Conservation (phyloP, 176 grass and related monocot genomes). For the Puccinellia tenuiflora region DNA sequence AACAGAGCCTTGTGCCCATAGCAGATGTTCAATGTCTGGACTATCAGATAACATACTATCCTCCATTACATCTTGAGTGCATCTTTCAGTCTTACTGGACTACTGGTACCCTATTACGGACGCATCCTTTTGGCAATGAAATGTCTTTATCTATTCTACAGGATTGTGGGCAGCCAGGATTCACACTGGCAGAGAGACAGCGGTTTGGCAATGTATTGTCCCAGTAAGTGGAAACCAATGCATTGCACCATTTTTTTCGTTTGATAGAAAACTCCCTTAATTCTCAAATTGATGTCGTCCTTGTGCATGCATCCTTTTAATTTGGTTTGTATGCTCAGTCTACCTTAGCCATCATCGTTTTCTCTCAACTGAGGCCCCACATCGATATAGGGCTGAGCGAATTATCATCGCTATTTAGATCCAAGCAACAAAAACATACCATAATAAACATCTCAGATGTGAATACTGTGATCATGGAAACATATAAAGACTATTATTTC, state of each 20-base stretch:
- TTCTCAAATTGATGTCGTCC: neutral
- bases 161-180: constrained; percentile 94
- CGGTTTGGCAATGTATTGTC: constrained; percentile 76
- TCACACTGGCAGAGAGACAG: constrained; percentile 76
- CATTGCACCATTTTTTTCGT: neutral
- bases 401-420: neutral
- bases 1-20: neutral
- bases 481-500: neutral
- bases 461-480: neutral
- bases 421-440: neutral
- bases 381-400: neutral
- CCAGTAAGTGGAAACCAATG: constrained; percentile 59
- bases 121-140: constrained; percentile 2
- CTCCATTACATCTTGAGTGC: neutral
- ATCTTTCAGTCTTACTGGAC: neutral
- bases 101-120: neutral
- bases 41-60: neutral
- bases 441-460: neutral
- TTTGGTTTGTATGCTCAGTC: neutral
- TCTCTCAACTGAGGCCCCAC: constrained; percentile 1
- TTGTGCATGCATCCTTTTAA: neutral
- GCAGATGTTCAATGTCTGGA: neutral
- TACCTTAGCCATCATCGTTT: neutral
- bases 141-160: constrained; percentile 38
- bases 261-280: neutral